Percentiles rank a stretch among this genome's conserved stretches.
Conservation (phyloP, 2,329 filamentous ascomycete species). For the Beauveria pseudobassiana region DNA sequence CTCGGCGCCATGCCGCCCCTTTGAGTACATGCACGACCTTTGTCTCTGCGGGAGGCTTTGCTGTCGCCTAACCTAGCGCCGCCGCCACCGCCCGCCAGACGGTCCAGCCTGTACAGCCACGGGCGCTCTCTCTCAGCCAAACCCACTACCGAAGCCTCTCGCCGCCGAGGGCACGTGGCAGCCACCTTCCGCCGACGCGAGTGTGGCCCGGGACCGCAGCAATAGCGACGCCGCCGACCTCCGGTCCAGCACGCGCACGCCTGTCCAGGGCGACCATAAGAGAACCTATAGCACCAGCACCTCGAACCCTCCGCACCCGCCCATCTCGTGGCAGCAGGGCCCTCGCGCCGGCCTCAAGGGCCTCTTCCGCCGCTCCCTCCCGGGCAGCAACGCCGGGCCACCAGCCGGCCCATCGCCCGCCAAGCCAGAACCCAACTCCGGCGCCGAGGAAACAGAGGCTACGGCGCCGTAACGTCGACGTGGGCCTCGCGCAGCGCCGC, state of each 20-base stretch:
- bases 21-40: conserved; percentile 41
- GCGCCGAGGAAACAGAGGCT: background rate
- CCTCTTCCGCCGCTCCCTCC: conserved; percentile 43
- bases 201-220: conserved; percentile 13
- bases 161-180: conserved; percentile 12
- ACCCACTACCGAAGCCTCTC: conserved; percentile 12
- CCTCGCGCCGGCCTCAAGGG: conserved; percentile 40
- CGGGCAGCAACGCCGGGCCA: conserved; percentile 26
- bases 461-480: background rate
- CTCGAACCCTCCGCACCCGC: conserved; percentile 33
- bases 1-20: conserved; percentile 18
- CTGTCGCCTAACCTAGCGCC: conserved; percentile 34
- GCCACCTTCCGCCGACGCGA: conserved; percentile 14
- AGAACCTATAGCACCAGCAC: conserved; percentile 22
- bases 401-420: background rate
- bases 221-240: conserved; percentile 10
- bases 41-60: conserved; percentile 33
- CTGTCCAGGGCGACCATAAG: conserved; percentile 23
- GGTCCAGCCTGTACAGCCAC: conserved; percentile 46
- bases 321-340: conserved; percentile 36
- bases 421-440: background rate
- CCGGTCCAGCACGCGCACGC: conserved; percentile 3
- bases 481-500: conserved; percentile 29
- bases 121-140: conserved; percentile 27
- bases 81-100: conserved; percentile 41